Conservation (phyloP, 2,329 filamentous ascomycete genomes). For the Alternaria triticina region DNA sequence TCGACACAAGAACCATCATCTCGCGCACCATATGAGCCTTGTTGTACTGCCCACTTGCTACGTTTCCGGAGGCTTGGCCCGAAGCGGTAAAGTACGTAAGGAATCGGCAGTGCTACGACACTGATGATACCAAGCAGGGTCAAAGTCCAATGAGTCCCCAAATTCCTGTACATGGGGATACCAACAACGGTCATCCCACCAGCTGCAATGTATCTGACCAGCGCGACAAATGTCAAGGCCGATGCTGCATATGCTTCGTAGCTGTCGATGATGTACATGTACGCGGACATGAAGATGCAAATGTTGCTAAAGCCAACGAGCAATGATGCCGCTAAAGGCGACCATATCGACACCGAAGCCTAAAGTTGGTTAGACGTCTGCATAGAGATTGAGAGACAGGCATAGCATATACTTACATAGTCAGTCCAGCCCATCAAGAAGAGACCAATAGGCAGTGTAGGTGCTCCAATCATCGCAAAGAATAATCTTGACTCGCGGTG, state of each 20-base stretch:
- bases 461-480: slow-evolving; percentile 59
- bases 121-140: slow-evolving; percentile 44
- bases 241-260: slow-evolving; percentile 62
- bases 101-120: slow-evolving; percentile 46
- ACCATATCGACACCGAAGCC: slow-evolving; percentile 7
- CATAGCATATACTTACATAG: slow-evolving; percentile 27
- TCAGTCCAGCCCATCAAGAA: slow-evolving; percentile 67
- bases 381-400: neutral
- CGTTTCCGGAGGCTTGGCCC: slow-evolving; percentile 30
- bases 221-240: slow-evolving; percentile 52
- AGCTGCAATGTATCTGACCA: slow-evolving; percentile 50
- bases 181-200: slow-evolving; percentile 51
- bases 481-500: slow-evolving; percentile 61
- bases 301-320: slow-evolving; percentile 29
- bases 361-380: neutral
- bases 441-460: slow-evolving; percentile 58
- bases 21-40: neutral
- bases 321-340: slow-evolving; percentile 53
- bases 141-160: slow-evolving; percentile 44
- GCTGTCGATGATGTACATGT: slow-evolving; percentile 65
- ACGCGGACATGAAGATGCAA: slow-evolving; percentile 54
- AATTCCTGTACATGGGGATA: slow-evolving; percentile 49
- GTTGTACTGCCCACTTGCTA: slow-evolving; percentile 3
- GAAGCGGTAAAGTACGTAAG: slow-evolving; percentile 54
- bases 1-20: neutral